Base-by-base conservation (phyloP, 148 eudicot genomes). In the Vaccinium corymbosum region DNA sequence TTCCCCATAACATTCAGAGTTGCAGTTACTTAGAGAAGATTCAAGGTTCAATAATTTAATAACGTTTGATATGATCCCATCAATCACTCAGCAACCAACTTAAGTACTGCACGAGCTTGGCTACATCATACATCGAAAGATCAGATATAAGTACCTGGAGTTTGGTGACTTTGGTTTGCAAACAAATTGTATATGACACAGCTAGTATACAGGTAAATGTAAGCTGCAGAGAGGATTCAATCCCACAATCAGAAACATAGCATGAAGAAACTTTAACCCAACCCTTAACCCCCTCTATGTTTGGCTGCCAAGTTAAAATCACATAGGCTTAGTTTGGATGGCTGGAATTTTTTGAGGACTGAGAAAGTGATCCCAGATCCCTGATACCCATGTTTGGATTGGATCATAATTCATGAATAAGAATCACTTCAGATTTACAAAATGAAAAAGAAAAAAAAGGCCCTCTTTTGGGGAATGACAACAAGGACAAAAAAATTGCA, bases 131-230 rank as follows among this genome's bases (percentile, higher is more conserved):
- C 25, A 27, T 9, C 10, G 5, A 52, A 86, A 42, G 50, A 52
- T 68, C 8, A 57, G 29, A 81, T 12, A 75, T 17, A 84, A 85
- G 80, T 90, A 94, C 98, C 98, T 95, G 89, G 80, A 94, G 97
- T 74, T 89, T 83, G 51, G 81, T 49, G 19, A 91, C 89, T 87
- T 90, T 84, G 81, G 55, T 87, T 73, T 86, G 88, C 91, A 93
- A 85, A 52, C 68, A 76, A 72, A 92, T 76, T 38, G 90, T 79
- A 85, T 88, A 93, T 53, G 85, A 76, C 55, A 88, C 86, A 35
- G 87, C 87, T 59, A 87, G 48, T 59, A 87, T 59, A 87, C 91
- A 92, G 61, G 85, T 46, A 62, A 88, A 86, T 16, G 29, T 76
- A 32, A 94, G 89, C 97, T 95, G 94, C 90, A 87, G 68, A 68